Conservation (phyloP, 2,329 filamentous ascomycete species). For the Pseudopithomyces maydicus region DNA sequence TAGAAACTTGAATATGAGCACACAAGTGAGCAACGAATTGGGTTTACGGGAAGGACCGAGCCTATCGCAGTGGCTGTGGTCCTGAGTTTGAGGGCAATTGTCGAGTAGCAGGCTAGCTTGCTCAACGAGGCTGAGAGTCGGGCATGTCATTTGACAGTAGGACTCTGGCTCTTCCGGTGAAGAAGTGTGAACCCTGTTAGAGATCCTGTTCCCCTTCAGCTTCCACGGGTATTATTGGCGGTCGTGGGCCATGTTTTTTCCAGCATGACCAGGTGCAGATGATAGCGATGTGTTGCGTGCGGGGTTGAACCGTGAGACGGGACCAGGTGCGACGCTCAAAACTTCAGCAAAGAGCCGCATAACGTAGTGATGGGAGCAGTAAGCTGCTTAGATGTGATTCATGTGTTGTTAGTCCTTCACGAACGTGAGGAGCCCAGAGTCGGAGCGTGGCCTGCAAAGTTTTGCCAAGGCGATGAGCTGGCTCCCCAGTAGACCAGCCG, state of each 20-base stretch:
- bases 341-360: neutral
- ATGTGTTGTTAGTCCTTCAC: slow-evolving; percentile 2
- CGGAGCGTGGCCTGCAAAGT: neutral
- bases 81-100: neutral
- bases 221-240: slow-evolving; percentile 9
- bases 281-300: slow-evolving; percentile 4
- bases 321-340: too few relatives aligned
- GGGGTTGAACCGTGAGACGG: neutral
- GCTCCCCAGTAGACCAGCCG: slow-evolving; percentile 1
- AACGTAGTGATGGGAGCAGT: neutral
- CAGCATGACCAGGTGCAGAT: slow-evolving; percentile 18
- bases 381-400: neutral
- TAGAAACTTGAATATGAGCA: slow-evolving; percentile 1
- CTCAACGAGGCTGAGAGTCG: slow-evolving; percentile 17
- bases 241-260: slow-evolving; percentile 4
- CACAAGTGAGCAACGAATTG: slow-evolving; percentile 6
- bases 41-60: slow-evolving; percentile 6
- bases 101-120: slow-evolving; percentile 10
- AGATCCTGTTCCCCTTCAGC: slow-evolving; percentile 1
- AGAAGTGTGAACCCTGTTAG: slow-evolving; percentile 1
- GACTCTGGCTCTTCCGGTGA: slow-evolving; percentile 17
- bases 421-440: neutral
- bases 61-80: slow-evolving; percentile 7
- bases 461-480: slow-evolving; percentile 3
- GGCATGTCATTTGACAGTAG: slow-evolving; percentile 7